Conservation (phyloP, 345 rosid genomes). For the Draba incana region DNA sequence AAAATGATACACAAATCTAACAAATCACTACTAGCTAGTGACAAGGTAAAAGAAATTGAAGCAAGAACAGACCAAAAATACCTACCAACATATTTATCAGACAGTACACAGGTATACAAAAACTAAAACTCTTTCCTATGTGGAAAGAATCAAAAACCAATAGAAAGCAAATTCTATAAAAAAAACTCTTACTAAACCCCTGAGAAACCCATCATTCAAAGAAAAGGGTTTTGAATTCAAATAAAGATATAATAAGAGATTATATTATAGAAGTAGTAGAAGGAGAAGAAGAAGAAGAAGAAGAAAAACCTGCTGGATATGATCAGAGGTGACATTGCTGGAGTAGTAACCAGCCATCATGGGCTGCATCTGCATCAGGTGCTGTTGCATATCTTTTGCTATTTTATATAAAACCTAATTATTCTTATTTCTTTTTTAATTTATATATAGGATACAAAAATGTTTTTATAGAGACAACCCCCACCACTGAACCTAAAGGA, state of each 20-base stretch:
- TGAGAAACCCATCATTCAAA: conserved; percentile 10
- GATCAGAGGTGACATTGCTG: conserved; percentile 99
- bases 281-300: conserved; percentile 4
- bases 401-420: conserved; percentile 48
- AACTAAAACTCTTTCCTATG: conserved; percentile 11
- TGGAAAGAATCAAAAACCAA: conserved; percentile 11
- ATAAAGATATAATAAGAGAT: conserved; percentile 6
- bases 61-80: conserved; percentile 21
- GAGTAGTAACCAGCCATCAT: conserved; percentile 99
- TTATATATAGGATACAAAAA: conserved; percentile 4
- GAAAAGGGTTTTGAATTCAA: conserved; percentile 10
- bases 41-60: conserved; percentile 7
- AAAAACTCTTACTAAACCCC: not conserved
- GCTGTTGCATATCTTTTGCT: conserved; percentile 89
- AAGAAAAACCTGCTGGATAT: conserved; percentile 89
- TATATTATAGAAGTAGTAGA: conserved; percentile 14
- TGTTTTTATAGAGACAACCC: conserved; percentile 37
- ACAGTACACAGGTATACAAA: not conserved
- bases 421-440: conserved; percentile 19
- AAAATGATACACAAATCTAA: not conserved
- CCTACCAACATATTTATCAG: conserved; percentile 3
- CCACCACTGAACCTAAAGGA: conserved; percentile 44
- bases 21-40: not conserved
- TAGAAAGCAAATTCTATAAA: no score
- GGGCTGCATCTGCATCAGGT: conserved; percentile 99